phyloP scores from a whole-genome alignment of 495 filamentous ascomycete species.

The Glonium stellatum region DNA sequence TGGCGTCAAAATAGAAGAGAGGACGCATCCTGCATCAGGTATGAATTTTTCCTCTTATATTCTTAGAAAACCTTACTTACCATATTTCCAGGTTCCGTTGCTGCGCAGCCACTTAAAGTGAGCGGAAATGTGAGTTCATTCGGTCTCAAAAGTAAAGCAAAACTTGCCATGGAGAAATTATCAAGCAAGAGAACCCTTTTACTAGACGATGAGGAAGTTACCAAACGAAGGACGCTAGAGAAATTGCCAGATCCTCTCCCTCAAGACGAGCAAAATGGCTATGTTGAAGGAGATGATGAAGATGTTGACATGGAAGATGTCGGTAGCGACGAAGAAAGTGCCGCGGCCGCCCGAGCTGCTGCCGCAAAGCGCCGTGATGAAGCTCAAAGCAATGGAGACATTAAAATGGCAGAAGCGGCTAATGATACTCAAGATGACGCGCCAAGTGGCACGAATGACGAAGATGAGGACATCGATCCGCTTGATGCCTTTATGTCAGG shows the following conservation, averaged over 20 bases:
- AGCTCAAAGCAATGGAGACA: conserved; percentile 49
- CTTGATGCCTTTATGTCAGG: conserved; percentile 94
- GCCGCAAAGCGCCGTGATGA: conserved; percentile 65
- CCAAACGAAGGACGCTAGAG: conserved; percentile 59
- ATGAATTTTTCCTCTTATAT: conserved; percentile 10
- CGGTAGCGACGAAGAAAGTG: conserved; percentile 78
- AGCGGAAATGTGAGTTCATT: conserved; percentile 75
- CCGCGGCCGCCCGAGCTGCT: conserved; percentile 73
- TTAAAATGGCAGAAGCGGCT: conserved; percentile 38
- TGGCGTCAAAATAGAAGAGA: not conserved
- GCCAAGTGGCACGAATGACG: conserved; percentile 32
- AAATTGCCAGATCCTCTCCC: conserved; percentile 46
- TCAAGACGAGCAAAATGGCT: conserved; percentile 53
- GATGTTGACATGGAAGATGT: conserved; percentile 70
- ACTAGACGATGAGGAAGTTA: conserved; percentile 81
- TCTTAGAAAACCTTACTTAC: conserved; percentile 16
- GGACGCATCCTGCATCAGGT: conserved; percentile 26
- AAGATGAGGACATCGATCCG: conserved; percentile 72
- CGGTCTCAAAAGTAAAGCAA: conserved; percentile 62
- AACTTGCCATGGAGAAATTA: conserved; percentile 57
- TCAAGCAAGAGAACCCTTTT: conserved; percentile 66
- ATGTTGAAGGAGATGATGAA: conserved; percentile 56
- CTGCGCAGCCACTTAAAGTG: conserved; percentile 49
- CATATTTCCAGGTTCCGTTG: conserved; percentile 25
- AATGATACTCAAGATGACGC: conserved; percentile 27